Percentiles rank a stretch among this genome's conserved stretches.
Conservation (phyloP, 2,329 filamentous ascomycete species). For the Colletotrichum sp. region DNA sequence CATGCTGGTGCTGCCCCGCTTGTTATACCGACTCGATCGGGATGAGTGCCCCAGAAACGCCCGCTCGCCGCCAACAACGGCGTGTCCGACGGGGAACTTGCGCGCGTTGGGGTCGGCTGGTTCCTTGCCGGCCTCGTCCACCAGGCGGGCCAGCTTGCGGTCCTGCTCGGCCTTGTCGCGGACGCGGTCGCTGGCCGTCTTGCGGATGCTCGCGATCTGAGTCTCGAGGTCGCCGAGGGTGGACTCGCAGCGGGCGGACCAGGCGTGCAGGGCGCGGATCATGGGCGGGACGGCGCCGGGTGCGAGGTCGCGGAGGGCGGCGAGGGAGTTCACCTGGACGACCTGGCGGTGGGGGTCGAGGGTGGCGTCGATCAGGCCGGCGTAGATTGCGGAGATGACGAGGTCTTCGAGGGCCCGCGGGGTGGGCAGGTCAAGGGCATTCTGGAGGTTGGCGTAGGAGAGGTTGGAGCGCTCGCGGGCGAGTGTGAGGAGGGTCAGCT, state of each 20-base stretch:
- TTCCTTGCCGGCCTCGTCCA: conserved; percentile 47
- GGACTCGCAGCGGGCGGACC: conserved; percentile 77
- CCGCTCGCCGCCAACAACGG: conserved; percentile 1
- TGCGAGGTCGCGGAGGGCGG: conserved; percentile 84
- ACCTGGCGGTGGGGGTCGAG: conserved; percentile 78
- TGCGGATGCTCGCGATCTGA: conserved; percentile 72
- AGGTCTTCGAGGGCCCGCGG: conserved; percentile 80
- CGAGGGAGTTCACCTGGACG: conserved; percentile 79
- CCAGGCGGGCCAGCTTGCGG: conserved; percentile 50
- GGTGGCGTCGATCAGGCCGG: conserved; percentile 79
- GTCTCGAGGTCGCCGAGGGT: conserved; percentile 77
- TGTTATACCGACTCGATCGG: conserved; percentile 24
- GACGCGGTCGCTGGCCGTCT: conserved; percentile 57
- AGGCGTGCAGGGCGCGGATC: conserved; percentile 70
- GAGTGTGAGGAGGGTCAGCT: conserved; percentile 86
- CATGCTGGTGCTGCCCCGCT: conserved; percentile 29
- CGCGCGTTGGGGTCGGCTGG: conserved; percentile 21
- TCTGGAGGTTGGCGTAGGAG: conserved; percentile 72
- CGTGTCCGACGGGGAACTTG: conserved; percentile 12
- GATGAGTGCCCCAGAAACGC: conserved; percentile 21
- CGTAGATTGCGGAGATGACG: conserved; percentile 87
- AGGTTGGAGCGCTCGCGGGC: conserved; percentile 71
- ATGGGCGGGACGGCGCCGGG: conserved; percentile 74
- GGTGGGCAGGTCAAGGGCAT: conserved; percentile 68
- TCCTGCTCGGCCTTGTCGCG: conserved; percentile 53